A percentile compares a stretch with the other conserved stretches of the same genome.
These are phyloP conservation scores for Flaveria trinervia DNA, from an alignment of 129 eudicot genomes.

Conservation along the genomic window DNA sequence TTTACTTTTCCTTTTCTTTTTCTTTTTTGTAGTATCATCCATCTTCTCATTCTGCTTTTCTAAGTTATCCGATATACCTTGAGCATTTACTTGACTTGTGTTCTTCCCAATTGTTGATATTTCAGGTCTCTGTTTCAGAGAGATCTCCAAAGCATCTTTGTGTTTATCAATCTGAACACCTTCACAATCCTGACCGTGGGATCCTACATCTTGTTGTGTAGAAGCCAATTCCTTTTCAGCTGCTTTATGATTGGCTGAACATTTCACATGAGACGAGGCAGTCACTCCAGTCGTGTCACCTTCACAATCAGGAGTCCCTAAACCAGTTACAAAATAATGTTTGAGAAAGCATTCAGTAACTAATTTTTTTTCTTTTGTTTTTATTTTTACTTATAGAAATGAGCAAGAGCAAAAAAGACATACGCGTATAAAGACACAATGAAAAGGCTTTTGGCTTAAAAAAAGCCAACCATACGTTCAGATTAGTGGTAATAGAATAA, in stretches of 20 bases:
- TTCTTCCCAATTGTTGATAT: constrained; percentile 10
- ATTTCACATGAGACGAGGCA: not conserved
- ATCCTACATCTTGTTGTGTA: constrained; percentile 20
- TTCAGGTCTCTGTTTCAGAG: constrained; percentile 25
- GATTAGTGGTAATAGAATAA: not conserved
- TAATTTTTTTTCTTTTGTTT: not conserved
- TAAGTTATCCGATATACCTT: not conserved
- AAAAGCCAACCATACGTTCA: not conserved
- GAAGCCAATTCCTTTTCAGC: constrained; percentile 28
- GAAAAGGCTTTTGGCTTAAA: not conserved
- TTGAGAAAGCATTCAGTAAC: not conserved
- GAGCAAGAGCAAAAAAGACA: not conserved
- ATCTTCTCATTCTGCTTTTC: constrained; percentile 31
- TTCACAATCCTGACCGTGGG: constrained; percentile 2
- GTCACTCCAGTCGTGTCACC: constrained; percentile 21
- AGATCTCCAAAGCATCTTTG: constrained; percentile 25
- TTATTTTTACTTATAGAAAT: not conserved
- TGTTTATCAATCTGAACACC: constrained; percentile 20
- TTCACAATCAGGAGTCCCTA: constrained; percentile 35
- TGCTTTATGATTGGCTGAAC: constrained; percentile 25
- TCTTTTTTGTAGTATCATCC: constrained; percentile 25
- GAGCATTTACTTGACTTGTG: constrained; percentile 22
- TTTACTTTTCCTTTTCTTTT: constrained; percentile 28
- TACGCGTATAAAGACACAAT: not conserved
- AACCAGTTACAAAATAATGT: constrained; percentile 15